Base-by-base conservation (phyloP, 768 basidiomycete species). In the Russula earlei region DNA sequence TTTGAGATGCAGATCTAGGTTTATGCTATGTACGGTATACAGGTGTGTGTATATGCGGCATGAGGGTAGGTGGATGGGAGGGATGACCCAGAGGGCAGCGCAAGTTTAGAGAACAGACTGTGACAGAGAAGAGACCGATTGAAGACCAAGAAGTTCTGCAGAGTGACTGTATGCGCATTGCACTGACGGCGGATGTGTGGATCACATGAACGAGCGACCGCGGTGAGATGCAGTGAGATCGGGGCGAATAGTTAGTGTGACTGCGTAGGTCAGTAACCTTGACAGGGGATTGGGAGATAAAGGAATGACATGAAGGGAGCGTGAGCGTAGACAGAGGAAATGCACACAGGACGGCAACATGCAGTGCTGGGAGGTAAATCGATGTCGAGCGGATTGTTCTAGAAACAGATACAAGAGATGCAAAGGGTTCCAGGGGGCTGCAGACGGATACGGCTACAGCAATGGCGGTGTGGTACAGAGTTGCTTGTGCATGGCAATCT, bases 21-120 rank as follows among this genome's bases (percentile, higher is more conserved):
- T 49, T 27, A 42, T 58, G 33, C 46, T 58, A 54, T 58, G 57
- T 53, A 54, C 47, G 52, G 52, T 42, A 54, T 58, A 52, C 57
- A 49, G 52, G 47, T 58, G 25, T 54, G 46, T 54, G 52, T 44
- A 49, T 54, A 41, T 54, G 57, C 41, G 52, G 46, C 47, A 27
- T 54, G 47, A 43, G 41, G 45, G 52, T 49, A 20, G 57, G 29
- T 44, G 46, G 50, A 57, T 54, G 27, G 20, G 52, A 54, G 52
- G 25, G 41, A 38, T 12, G 43, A 43, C 43, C 31, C 17, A 33
- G 38, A 46, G 41, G 36, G 46, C 19, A 37, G 52, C 47, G 47
- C 22, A 54, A 29, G 34, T 52, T 41, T 40, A 47, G 51, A 25
- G 25, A 49, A 34, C 14, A 49, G 37, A 49, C 12, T 11, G 52